Evolutionary conservation across 2,329 filamentous ascomycete genomes (phyloP).

Genomic region (Fusarium nematophilum): DNA sequence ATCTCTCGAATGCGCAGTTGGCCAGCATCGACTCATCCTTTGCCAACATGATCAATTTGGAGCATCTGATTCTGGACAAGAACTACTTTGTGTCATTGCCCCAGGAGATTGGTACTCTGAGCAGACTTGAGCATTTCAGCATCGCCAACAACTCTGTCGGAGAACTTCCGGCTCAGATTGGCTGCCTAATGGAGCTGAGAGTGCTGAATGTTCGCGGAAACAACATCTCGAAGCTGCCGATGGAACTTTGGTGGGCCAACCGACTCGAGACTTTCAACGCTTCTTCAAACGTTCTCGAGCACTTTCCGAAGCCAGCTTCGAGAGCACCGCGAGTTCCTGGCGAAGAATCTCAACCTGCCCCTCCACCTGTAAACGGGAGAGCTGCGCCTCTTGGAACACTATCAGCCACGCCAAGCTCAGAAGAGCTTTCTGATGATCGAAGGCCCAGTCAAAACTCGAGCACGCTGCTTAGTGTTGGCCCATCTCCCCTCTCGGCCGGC

Average conservation of each 20-base stretch:
- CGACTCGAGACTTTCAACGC: slow-evolving; percentile 93
- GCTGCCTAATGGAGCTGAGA: slow-evolving; percentile 84
- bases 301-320: slow-evolving; percentile 87
- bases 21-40: slow-evolving; percentile 91
- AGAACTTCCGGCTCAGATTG: slow-evolving; percentile 86
- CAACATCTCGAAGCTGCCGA: slow-evolving; percentile 87
- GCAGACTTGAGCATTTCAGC: slow-evolving; percentile 88
- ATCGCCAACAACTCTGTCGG: slow-evolving; percentile 92
- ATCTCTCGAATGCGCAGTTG: slow-evolving; percentile 90
- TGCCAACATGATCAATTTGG: slow-evolving; percentile 85
- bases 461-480: slow-evolving; percentile 78
- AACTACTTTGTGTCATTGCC: slow-evolving; percentile 96
- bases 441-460: slow-evolving; percentile 88
- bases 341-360: slow-evolving; percentile 55
- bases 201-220: slow-evolving; percentile 93
- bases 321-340: slow-evolving; percentile 72
- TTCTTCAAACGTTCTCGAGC: slow-evolving; percentile 91
- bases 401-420: slow-evolving; percentile 76
- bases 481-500: slow-evolving; percentile 72
- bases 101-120: slow-evolving; percentile 83
- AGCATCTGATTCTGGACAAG: slow-evolving; percentile 89
- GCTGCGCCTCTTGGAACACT: slow-evolving; percentile 55
- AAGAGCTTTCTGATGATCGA: slow-evolving; percentile 77
- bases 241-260: slow-evolving; percentile 96
- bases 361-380: slow-evolving; percentile 54